Conservation (phyloP, 345 rosid genomes). For the Eucalyptus coolabah region DNA sequence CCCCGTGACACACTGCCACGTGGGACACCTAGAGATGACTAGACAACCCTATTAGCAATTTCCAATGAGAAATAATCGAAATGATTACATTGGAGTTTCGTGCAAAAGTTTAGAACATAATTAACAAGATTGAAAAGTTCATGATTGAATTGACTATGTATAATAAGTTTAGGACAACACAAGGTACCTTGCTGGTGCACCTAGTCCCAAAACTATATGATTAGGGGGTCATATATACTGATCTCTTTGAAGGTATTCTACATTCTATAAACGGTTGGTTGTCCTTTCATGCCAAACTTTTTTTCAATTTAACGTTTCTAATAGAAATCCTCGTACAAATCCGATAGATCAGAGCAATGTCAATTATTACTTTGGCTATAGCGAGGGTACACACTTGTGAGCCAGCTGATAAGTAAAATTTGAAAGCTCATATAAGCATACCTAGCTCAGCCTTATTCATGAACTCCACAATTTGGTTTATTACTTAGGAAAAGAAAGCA, state of each 20-base stretch:
- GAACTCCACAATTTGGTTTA: neutral
- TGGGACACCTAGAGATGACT: neutral
- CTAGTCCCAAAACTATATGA: neutral
- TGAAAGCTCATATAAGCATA: neutral
- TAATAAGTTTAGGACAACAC: neutral
- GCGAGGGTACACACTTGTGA: neutral
- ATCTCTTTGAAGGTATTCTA: neutral
- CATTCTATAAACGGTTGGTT: neutral
- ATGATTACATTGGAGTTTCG: neutral
- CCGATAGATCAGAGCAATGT: neutral
- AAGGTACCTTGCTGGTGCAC: neutral
- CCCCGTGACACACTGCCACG: neutral
- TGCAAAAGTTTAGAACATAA: neutral
- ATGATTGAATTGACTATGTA: neutral
- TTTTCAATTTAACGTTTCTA: neutral
- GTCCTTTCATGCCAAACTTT: neutral
- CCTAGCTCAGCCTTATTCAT: neutral
- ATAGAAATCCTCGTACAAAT: neutral
- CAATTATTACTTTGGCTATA: neutral
- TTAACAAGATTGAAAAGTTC: neutral
- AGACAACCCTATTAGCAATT: neutral
- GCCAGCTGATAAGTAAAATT: neutral
- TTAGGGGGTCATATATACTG: neutral
- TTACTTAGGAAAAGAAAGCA: neutral
- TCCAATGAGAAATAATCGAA: accelerated